Conservation (phyloP, 257 asterid genomes). For the Fraxinus cuspidata region DNA sequence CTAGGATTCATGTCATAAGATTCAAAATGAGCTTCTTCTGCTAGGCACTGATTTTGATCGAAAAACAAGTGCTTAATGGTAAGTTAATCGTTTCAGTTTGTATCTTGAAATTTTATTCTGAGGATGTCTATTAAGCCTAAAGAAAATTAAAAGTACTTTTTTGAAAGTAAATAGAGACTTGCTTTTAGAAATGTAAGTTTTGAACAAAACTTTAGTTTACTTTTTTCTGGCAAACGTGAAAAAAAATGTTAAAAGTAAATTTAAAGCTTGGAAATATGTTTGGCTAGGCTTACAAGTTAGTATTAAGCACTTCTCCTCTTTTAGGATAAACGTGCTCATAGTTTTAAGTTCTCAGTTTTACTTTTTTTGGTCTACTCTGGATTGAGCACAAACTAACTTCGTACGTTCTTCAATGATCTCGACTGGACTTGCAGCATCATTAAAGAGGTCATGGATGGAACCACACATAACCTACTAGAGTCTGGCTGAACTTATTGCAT, state of each 20-base stretch:
- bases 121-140: too few species aligned
- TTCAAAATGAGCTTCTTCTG: neutral
- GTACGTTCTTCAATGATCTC: slow-evolving; percentile 2
- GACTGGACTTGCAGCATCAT: slow-evolving; percentile 54
- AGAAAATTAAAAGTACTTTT: too few species aligned
- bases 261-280: neutral
- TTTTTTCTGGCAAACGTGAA: neutral
- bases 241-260: too few species aligned
- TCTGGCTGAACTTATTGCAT: slow-evolving; percentile 66
- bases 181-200: too few species aligned
- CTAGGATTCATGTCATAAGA: neutral
- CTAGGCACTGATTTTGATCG: neutral
- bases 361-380: neutral
- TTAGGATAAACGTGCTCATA: neutral
- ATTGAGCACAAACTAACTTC: neutral
- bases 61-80: neutral
- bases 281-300: neutral
- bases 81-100: too few species aligned
- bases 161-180: too few species aligned
- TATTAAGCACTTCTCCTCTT: neutral
- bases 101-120: too few species aligned
- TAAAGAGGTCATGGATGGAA: slow-evolving; percentile 69
- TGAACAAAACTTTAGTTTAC: too few species aligned
- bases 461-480: slow-evolving; percentile 78
- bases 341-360: neutral